Base-by-base conservation (phyloP, 176 grass and related monocot species). In the Triticum turgidum region DNA sequence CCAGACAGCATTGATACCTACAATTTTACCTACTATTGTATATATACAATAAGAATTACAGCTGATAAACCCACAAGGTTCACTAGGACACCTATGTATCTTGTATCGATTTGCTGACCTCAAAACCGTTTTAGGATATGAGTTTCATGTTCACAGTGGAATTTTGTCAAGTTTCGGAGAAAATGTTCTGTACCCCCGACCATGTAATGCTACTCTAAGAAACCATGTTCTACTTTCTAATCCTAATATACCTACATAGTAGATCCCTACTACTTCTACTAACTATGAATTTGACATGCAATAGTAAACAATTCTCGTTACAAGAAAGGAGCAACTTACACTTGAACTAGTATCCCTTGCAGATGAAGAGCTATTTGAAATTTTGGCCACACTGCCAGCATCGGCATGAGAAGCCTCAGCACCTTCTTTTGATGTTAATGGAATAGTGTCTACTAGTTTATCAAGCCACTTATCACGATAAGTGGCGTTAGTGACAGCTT, bases 401-500 rank as follows among this genome's bases (percentile, higher is more conserved):
- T 74, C 76, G 73, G 83, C 85, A 86, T 80, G 81, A 47, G 87
- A 90, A 79, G 77, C 62, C 61, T 82, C 61, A 65, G 66, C 80
- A 87, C 64, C 81, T 79, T 92, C 96, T 69, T 84, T 98, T 65
- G 87, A 89, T 76, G 77, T 74, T 6, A 87, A 67, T 80, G 86
- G 86, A 78, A 94, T 83, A 76, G 82, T 88, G 47, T 94, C 94
- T 73, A 99, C 49, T 84, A 99, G 86, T 82, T 96, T 99, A 87
- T 94, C 97, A 61, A 96, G 87, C 90, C 94, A 94, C 85, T 52
- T 96, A 89, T 99, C 97, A 65, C 97, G 94, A 87, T 77, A 64
- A 9, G 80, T 33, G 25, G 91, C 56, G 42, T 90, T 89, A 56
- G 89, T 93, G 83, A 96, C 73, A 39, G 83, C 97, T 89, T 88